Evolutionary conservation across 805 yeast species (phyloP).

Genomic region (Yarrowia divulgata): DNA sequence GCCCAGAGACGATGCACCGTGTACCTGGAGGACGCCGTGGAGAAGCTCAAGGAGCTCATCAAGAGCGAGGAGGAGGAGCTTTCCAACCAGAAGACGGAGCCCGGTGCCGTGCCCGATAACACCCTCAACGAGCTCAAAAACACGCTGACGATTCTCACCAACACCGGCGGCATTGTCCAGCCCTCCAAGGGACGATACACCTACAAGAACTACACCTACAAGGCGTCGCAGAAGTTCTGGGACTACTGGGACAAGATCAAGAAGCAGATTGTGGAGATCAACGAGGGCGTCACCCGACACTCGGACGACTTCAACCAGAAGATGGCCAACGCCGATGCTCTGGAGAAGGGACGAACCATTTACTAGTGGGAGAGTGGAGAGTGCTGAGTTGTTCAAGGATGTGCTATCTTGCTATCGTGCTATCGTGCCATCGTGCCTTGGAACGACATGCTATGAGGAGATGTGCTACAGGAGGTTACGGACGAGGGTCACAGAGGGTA

Average conservation of each 20-base stretch:
- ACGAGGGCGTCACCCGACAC: conserved; percentile 49
- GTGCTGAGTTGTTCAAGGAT: no score
- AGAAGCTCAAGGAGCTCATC: conserved; percentile 42
- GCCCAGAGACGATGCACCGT: conserved; percentile 50
- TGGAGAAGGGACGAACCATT: conserved; percentile 36
- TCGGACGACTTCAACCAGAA: conserved; percentile 35
- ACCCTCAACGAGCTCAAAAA: conserved; percentile 42
- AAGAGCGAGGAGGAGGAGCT: conserved; percentile 41
- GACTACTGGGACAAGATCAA: conserved; percentile 51
- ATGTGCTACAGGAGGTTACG: no score
- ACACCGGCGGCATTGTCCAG: conserved; percentile 43
- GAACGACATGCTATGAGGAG: no score
- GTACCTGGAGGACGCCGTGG: conserved; percentile 46
- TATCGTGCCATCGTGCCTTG: no score
- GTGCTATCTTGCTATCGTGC: no score
- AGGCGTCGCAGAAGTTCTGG: conserved; percentile 50
- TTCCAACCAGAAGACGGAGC: conserved; percentile 41
- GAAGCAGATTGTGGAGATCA: conserved; percentile 47
- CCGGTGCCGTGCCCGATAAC: conserved; percentile 43
- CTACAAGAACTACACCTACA: conserved; percentile 40
- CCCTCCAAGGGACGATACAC: conserved; percentile 42
- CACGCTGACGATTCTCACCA: conserved; percentile 43
- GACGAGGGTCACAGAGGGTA: no score
- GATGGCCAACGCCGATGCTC: conserved; percentile 25
- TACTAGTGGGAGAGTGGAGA: background rate